Percentiles rank a stretch among this genome's conserved stretches.
Evolutionary conservation across 2,329 filamentous ascomycete species (phyloP).

Genomic region (Sporothrix luriei): DNA sequence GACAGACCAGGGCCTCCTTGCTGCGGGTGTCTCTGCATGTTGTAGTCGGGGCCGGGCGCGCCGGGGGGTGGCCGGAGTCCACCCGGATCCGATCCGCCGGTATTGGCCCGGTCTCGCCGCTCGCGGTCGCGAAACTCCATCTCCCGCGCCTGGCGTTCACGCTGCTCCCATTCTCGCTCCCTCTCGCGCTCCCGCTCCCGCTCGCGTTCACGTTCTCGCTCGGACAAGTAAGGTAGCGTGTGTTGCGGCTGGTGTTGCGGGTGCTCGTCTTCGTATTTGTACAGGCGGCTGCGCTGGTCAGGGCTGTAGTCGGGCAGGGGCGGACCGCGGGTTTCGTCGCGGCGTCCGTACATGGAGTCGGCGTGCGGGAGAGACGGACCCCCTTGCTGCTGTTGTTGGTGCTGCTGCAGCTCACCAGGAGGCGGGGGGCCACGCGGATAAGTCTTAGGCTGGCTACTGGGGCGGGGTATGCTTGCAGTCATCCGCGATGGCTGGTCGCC

Average conservation of each 20-base stretch:
- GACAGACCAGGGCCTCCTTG: conserved; percentile 37
- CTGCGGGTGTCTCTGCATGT: conserved; percentile 42
- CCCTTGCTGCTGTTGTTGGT: conserved; percentile 36
- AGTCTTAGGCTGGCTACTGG: conserved; percentile 56
- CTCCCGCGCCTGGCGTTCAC: conserved; percentile 41
- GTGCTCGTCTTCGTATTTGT: conserved; percentile 55
- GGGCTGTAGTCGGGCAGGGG: conserved; percentile 55
- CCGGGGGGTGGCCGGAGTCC: conserved; percentile 44
- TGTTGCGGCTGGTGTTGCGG: conserved; percentile 40
- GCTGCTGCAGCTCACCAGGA: conserved; percentile 39
- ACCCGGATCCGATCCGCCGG: conserved; percentile 31
- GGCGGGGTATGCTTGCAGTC: conserved; percentile 47
- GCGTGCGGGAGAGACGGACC: conserved; percentile 29
- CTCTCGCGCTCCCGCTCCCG: conserved; percentile 39
- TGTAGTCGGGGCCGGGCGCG: conserved; percentile 49
- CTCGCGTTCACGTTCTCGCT: conserved; percentile 33
- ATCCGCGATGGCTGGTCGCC: conserved; percentile 48
- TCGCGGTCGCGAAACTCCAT: conserved; percentile 41
- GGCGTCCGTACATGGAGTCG: conserved; percentile 49
- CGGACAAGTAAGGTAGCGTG: conserved; percentile 33
- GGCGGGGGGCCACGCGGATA: conserved; percentile 49
- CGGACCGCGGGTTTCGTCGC: conserved; percentile 50
- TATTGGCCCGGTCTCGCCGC: conserved; percentile 47
- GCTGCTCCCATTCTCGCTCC: conserved; percentile 42
- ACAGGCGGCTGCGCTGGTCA: conserved; percentile 50